Percentiles rank a stretch among this genome's conserved stretches.
phyloP scores from a whole-genome alignment of 1,284 basidiomycete species.

The Irpex lacteus region DNA sequence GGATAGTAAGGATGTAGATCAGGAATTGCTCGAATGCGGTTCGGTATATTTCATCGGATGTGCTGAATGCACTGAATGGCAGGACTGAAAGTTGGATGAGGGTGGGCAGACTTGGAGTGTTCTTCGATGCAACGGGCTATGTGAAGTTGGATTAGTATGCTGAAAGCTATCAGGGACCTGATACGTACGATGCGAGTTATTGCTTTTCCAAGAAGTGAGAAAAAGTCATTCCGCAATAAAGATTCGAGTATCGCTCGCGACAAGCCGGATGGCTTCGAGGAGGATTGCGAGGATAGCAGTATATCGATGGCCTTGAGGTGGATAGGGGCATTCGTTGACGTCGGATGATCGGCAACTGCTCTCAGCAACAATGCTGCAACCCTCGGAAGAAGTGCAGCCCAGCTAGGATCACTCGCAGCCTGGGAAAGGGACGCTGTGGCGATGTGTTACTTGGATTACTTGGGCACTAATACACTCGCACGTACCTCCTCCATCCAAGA shows the following conservation, averaged over 20 bases:
- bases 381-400: constrained; percentile 55
- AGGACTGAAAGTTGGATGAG: constrained; percentile 40
- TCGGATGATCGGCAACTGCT: constrained; percentile 45
- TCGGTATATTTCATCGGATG: constrained; percentile 25
- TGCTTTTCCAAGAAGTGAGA: constrained; percentile 33
- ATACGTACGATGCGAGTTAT: constrained; percentile 27
- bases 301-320: constrained; percentile 42
- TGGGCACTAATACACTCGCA: not conserved
- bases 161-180: not conserved
- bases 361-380: constrained; percentile 46
- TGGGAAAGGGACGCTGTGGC: constrained; percentile 40
- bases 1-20: constrained; percentile 55
- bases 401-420: constrained; percentile 42
- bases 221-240: constrained; percentile 41
- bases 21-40: constrained; percentile 35
- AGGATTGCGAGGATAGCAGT: constrained; percentile 28
- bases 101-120: constrained; percentile 37
- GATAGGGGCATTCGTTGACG: constrained; percentile 35
- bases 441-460: not conserved
- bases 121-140: constrained; percentile 41
- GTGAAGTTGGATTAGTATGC: not conserved
- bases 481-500: constrained; percentile 39
- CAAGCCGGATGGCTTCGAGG: constrained; percentile 14
- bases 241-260: constrained; percentile 35
- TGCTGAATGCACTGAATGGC: constrained; percentile 34